Conservation (phyloP, 768 basidiomycete species). For the Boletus tomentosulus region DNA sequence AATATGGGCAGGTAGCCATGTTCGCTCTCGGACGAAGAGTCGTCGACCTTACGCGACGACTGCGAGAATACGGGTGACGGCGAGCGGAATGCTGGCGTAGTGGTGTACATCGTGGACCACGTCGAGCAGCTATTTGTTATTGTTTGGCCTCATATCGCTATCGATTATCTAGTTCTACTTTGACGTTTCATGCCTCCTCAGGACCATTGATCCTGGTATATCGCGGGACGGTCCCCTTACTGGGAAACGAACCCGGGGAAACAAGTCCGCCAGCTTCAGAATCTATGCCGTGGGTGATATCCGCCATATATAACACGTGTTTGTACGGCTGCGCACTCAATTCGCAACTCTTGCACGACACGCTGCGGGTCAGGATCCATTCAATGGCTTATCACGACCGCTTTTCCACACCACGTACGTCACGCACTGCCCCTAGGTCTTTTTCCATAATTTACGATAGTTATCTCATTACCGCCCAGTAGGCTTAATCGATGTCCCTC, state of each 20-base stretch:
- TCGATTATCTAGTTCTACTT: not conserved
- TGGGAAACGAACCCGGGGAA: too few species aligned
- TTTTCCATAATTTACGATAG: slow-evolving; percentile 12
- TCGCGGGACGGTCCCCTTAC: too few species aligned
- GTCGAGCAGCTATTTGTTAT: slow-evolving; percentile 17
- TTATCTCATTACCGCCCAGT: slow-evolving; percentile 11
- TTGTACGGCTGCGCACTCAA: not conserved
- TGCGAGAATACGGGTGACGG: slow-evolving; percentile 39
- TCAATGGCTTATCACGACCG: slow-evolving; percentile 1
- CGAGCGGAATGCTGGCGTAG: slow-evolving; percentile 37
- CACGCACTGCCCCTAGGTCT: slow-evolving; percentile 8
- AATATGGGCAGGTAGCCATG: slow-evolving; percentile 7
- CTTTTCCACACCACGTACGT: slow-evolving; percentile 2
- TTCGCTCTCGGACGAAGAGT: slow-evolving; percentile 27
- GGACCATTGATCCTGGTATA: too few species aligned
- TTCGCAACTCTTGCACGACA: too few species aligned
- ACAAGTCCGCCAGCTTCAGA: too few species aligned
- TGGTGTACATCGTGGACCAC: slow-evolving; percentile 32
- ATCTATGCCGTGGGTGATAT: too few species aligned
- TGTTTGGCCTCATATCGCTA: slow-evolving; percentile 10
- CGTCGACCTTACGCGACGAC: slow-evolving; percentile 26
- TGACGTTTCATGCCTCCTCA: too few species aligned
- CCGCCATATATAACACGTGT: too few species aligned
- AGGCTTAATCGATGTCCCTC: slow-evolving; percentile 9
- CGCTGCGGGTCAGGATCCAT: not conserved